phyloP scores from a whole-genome alignment of 148 eudicot genomes.

The Rhododendron williamsianum region DNA sequence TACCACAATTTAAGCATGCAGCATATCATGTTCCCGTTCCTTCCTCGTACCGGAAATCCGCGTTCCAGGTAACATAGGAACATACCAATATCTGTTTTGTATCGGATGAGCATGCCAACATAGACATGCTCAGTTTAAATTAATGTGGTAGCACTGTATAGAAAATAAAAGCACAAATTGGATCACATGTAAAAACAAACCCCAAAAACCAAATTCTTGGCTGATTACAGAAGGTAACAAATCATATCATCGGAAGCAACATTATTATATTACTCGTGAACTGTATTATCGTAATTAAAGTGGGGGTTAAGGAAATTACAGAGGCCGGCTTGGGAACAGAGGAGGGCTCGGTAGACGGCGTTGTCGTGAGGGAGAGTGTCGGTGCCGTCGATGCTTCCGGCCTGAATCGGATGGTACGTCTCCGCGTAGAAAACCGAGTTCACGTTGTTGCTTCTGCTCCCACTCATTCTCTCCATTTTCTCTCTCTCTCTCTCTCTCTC shows the following conservation, averaged over 20 bases:
- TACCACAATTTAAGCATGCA: too few relatives aligned
- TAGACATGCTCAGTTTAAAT: background rate
- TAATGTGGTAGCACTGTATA: background rate
- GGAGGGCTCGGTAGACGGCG: slow-evolving; percentile 77
- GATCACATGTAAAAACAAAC: too few relatives aligned
- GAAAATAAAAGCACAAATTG: too few relatives aligned
- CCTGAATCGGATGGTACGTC: slow-evolving; percentile 82
- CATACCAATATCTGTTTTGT: too few relatives aligned
- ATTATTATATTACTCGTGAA: too few relatives aligned
- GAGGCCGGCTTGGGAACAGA: slow-evolving; percentile 79
- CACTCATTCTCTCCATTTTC: slow-evolving; percentile 26
- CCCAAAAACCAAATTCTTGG: too few relatives aligned
- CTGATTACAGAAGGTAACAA: too few relatives aligned
- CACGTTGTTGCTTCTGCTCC: slow-evolving; percentile 17
- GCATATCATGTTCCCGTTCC: background rate
- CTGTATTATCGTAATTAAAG: background rate
- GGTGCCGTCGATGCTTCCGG: slow-evolving; percentile 96
- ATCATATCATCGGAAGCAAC: background rate
- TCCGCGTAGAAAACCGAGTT: slow-evolving; percentile 83
- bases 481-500: background rate
- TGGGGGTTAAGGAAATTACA: slow-evolving; percentile 31
- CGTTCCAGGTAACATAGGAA: too few relatives aligned
- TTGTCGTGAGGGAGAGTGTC: slow-evolving; percentile 92
- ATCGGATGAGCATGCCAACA: too few relatives aligned
- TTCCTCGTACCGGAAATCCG: background rate